Conservation (phyloP, 768 basidiomycete genomes). For the Termitomyces sp. region DNA sequence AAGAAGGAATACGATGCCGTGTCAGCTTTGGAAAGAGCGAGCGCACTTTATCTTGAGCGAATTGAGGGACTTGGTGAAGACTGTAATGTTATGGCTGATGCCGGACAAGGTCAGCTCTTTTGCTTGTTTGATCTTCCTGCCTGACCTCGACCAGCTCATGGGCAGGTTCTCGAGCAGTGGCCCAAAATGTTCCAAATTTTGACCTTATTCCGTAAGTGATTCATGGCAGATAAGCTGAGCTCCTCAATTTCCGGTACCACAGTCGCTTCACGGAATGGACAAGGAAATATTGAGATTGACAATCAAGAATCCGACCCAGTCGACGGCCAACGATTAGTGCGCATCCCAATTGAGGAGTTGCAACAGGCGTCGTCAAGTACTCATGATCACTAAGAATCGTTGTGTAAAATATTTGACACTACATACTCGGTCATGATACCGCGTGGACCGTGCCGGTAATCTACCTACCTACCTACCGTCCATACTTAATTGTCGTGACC, state of each 20-base stretch:
- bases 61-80: conserved; percentile 70
- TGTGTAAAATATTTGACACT: not conserved
- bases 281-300: conserved; percentile 19
- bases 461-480: no score
- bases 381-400: conserved; percentile 1
- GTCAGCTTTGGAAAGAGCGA: conserved; percentile 66
- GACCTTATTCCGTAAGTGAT: conserved; percentile 59
- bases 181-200: conserved; percentile 81
- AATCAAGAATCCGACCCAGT: conserved; percentile 7
- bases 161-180: conserved; percentile 79
- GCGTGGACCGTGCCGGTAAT: no score
- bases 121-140: not conserved
- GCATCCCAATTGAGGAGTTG: conserved; percentile 71
- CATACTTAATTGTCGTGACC: not conserved
- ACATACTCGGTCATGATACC: not conserved
- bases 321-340: conserved; percentile 64
- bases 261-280: conserved; percentile 52
- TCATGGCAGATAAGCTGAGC: not conserved
- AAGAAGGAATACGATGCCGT: conserved; percentile 82
- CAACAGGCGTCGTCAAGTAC: conserved; percentile 31
- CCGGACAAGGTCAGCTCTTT: conserved; percentile 55
- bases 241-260: not conserved
- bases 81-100: conserved; percentile 75
- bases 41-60: conserved; percentile 60
- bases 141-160: conserved; percentile 50